Conservation (phyloP, 2,329 filamentous ascomycete genomes). For the Huntiella savannae region DNA sequence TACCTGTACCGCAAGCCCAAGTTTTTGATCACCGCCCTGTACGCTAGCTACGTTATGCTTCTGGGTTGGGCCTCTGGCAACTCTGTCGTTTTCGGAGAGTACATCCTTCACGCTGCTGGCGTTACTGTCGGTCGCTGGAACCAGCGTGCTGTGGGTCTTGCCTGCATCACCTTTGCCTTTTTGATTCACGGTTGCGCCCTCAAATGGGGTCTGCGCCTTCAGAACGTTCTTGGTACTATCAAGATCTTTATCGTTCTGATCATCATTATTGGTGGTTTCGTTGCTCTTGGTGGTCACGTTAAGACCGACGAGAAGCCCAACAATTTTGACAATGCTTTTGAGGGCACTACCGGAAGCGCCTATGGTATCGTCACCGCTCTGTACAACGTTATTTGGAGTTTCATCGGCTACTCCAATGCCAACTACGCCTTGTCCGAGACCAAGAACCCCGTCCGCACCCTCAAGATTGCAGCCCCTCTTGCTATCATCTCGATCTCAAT, state of each 20-base stretch:
- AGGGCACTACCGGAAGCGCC: slow-evolving; percentile 43
- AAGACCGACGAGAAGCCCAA: slow-evolving; percentile 38
- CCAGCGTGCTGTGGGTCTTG: slow-evolving; percentile 46
- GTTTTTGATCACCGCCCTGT: slow-evolving; percentile 42
- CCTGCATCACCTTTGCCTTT: slow-evolving; percentile 45
- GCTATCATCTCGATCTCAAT: slow-evolving; percentile 38
- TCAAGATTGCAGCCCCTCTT: slow-evolving; percentile 44
- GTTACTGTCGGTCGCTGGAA: slow-evolving; percentile 47
- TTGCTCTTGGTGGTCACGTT: slow-evolving; percentile 40
- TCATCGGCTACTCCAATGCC: slow-evolving; percentile 48
- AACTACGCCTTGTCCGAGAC: slow-evolving; percentile 49
- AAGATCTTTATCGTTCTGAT: slow-evolving; percentile 48
- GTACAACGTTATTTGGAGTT: slow-evolving; percentile 55
- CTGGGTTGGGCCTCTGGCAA: slow-evolving; percentile 49
- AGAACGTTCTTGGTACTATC: slow-evolving; percentile 45
- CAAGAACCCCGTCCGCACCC: slow-evolving; percentile 42
- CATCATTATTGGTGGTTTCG: slow-evolving; percentile 43
- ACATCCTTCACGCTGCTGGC: slow-evolving; percentile 46
- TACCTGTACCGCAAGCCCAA: slow-evolving; percentile 40
- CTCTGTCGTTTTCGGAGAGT: slow-evolving; percentile 51
- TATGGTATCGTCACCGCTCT: slow-evolving; percentile 51
- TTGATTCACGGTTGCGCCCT: slow-evolving; percentile 44
- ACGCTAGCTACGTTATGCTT: slow-evolving; percentile 41
- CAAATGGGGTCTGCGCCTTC: slow-evolving; percentile 47
- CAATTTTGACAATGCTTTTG: slow-evolving; percentile 45